A percentile compares a stretch with the other conserved stretches of the same genome.
Evolutionary conservation across 352 stramenopile species (phyloP).

Genomic region (Phytopythium chamaehyphon): DNA sequence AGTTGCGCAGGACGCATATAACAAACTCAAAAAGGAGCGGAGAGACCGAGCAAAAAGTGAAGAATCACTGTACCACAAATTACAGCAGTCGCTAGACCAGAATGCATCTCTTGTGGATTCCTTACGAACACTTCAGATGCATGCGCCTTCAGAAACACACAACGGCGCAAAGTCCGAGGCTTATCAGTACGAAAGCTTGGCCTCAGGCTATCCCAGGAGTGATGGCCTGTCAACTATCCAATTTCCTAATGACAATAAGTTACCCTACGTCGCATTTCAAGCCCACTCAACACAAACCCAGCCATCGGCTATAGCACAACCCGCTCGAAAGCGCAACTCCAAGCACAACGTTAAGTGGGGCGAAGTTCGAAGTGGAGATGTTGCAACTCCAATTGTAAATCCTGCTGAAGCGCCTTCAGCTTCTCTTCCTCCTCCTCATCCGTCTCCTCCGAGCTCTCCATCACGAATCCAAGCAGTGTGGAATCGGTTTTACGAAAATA

Average conservation of each 20-base stretch:
- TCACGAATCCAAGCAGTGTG: slow-evolving; percentile 59
- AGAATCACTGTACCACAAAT: slow-evolving; percentile 36
- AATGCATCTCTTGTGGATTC: slow-evolving; percentile 40
- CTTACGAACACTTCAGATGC: slow-evolving; percentile 31
- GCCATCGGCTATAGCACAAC: no score
- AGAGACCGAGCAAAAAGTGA: slow-evolving; percentile 41
- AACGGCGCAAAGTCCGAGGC: not conserved
- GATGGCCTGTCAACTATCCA: no score
- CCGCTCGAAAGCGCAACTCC: no score
- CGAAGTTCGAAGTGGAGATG: no score
- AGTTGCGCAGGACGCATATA: slow-evolving; percentile 49
- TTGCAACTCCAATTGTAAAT: no score
- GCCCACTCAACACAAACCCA: no score
- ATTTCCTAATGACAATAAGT: no score
- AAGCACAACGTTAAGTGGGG: no score
- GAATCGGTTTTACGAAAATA: slow-evolving; percentile 78
- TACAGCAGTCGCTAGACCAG: slow-evolving; percentile 42
- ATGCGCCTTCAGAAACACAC: slow-evolving; percentile 14
- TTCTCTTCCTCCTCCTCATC: slow-evolving; percentile 9
- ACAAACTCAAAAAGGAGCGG: slow-evolving; percentile 51
- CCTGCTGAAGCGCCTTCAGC: slow-evolving; percentile 5
- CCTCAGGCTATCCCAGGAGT: no score
- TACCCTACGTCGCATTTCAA: no score
- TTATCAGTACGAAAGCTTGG: no score
- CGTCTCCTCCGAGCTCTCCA: slow-evolving; percentile 19